Evolutionary conservation across 2,329 filamentous ascomycete genomes (phyloP).

Genomic region (Ascochyta clinopodiicola): DNA sequence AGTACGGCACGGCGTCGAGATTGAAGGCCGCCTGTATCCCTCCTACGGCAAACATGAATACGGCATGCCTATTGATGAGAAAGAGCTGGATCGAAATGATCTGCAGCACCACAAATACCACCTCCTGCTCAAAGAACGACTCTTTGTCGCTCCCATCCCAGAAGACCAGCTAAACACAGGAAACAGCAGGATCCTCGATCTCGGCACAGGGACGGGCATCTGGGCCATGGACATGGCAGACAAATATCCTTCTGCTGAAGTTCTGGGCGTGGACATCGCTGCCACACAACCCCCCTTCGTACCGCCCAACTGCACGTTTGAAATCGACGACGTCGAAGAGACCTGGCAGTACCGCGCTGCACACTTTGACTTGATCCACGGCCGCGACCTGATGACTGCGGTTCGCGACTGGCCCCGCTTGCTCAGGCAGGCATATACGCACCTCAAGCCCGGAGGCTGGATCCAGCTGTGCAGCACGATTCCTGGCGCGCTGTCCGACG

Average conservation of each 20-base stretch:
- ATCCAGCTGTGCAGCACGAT: conserved; percentile 39
- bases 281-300: conserved; percentile 49
- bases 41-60: conserved; percentile 31
- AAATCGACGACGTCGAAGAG: conserved; percentile 49
- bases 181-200: conserved; percentile 40
- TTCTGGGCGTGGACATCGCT: conserved; percentile 45
- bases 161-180: conserved; percentile 20
- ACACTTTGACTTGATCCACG: conserved; percentile 43
- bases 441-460: conserved; percentile 48
- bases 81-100: conserved; percentile 32
- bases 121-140: conserved; percentile 24
- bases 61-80: conserved; percentile 37
- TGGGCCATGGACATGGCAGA: conserved; percentile 38
- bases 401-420: conserved; percentile 41
- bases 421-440: conserved; percentile 38
- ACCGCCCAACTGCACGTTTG: conserved; percentile 48
- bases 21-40: conserved; percentile 29
- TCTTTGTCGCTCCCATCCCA: conserved; percentile 25
- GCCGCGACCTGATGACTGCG: conserved; percentile 39
- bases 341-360: conserved; percentile 45
- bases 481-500: conserved; percentile 25
- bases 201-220: conserved; percentile 32
- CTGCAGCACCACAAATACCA: conserved; percentile 35
- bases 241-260: conserved; percentile 21
- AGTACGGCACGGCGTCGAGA: conserved; percentile 28